These are phyloP conservation scores for Monilinia fructigena DNA, from an alignment of 2,329 filamentous ascomycete genomes.

Conservation along the genomic window DNA sequence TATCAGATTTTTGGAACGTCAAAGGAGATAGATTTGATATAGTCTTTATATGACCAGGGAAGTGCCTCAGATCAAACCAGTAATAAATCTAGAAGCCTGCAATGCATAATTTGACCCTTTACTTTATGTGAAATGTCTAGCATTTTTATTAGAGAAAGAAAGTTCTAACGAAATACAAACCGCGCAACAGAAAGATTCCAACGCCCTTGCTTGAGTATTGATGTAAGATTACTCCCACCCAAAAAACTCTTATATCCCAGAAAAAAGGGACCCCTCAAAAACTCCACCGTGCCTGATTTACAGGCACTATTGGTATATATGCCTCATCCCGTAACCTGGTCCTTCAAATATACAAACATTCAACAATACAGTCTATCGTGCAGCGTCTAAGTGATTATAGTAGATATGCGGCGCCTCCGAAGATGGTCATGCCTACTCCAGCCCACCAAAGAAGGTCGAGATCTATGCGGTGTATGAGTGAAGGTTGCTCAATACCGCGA, in stretches of 20 bases:
- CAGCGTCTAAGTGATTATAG: slow-evolving; percentile 29
- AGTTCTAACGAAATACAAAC: slow-evolving; percentile 1
- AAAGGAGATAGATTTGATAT: background rate
- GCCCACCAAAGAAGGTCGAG: slow-evolving; percentile 39
- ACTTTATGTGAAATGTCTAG: slow-evolving; percentile 5
- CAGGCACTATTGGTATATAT: slow-evolving; percentile 28
- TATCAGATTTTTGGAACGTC: background rate
- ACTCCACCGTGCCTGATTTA: slow-evolving; percentile 14
- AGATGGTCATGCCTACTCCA: slow-evolving; percentile 39
- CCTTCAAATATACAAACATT: slow-evolving; percentile 30
- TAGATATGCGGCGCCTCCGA: slow-evolving; percentile 40
- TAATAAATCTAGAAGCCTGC: too few species aligned
- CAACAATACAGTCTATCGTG: slow-evolving; percentile 3
- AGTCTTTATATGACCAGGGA: background rate
- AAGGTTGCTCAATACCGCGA: slow-evolving; percentile 28
- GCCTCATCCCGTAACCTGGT: slow-evolving; percentile 21
- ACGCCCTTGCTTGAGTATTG: slow-evolving; percentile 16
- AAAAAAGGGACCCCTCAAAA: slow-evolving; percentile 23
- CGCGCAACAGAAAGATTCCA: slow-evolving; percentile 12
- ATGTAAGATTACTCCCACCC: slow-evolving; percentile 9
- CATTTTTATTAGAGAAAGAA: background rate
- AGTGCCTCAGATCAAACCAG: background rate
- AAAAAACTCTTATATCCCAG: slow-evolving; percentile 24
- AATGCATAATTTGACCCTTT: background rate
- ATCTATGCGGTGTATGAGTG: slow-evolving; percentile 33